phyloP scores from a whole-genome alignment of 2,329 filamentous ascomycete genomes.

The Colletotrichum costaricense region DNA sequence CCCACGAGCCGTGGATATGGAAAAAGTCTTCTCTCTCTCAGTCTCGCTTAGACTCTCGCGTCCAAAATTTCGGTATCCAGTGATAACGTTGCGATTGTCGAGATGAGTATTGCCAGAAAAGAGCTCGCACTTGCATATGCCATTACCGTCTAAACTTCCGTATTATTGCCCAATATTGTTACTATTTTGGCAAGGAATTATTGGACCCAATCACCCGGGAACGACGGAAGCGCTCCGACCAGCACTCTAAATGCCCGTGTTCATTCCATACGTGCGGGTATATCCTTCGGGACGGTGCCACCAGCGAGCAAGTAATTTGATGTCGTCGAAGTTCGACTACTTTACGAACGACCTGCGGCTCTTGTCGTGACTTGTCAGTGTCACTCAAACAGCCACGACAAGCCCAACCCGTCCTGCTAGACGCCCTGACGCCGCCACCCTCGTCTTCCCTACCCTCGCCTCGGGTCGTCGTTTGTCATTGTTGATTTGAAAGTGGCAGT shows the following conservation, averaged over 20 bases:
- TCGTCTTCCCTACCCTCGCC: not conserved
- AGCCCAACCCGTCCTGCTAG: not conserved
- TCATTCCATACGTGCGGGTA: not conserved
- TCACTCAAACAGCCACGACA: not conserved
- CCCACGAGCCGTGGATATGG: no score
- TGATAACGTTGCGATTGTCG: not conserved
- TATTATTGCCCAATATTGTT: not conserved
- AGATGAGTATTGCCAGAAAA: not conserved
- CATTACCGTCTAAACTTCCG: not conserved
- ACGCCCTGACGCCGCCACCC: not conserved
- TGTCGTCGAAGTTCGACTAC: no score
- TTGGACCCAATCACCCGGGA: not conserved
- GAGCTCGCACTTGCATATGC: not conserved
- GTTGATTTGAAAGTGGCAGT: not conserved
- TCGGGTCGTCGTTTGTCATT: not conserved
- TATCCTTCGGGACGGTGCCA: not conserved
- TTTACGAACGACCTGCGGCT: not conserved
- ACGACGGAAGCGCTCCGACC: constrained; percentile 4
- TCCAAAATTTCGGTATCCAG: not conserved
- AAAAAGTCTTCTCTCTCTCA: not conserved
- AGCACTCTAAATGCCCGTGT: not conserved
- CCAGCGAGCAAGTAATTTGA: not conserved
- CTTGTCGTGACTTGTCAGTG: not conserved
- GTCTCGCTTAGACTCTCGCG: not conserved
- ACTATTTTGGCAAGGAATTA: not conserved